Percentiles rank a stretch among this genome's conserved stretches.
These are phyloP conservation scores for Starmerella apis DNA, from an alignment of 805 yeast genomes.

Conservation along the genomic window DNA sequence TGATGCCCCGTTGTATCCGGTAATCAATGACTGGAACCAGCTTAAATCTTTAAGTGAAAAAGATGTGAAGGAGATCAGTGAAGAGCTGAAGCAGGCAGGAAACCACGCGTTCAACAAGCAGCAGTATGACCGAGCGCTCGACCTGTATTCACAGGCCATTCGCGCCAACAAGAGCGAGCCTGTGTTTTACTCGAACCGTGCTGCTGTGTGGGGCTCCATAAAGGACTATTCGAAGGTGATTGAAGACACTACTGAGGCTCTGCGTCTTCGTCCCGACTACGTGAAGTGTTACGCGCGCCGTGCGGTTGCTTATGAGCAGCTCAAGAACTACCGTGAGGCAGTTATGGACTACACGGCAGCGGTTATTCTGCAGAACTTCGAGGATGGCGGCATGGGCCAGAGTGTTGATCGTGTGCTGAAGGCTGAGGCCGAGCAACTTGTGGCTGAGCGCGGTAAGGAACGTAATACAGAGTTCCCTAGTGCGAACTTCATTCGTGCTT, in stretches of 20 bases:
- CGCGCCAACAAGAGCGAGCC: conserved; percentile 62
- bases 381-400: conserved; percentile 64
- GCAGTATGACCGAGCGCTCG: conserved; percentile 64
- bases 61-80: conserved; percentile 44
- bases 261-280: conserved; percentile 78
- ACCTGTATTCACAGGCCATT: conserved; percentile 69
- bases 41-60: conserved; percentile 23
- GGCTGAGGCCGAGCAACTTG: conserved; percentile 60
- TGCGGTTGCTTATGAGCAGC: conserved; percentile 79
- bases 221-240: conserved; percentile 73
- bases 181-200: conserved; percentile 85
- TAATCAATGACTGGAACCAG: conserved; percentile 26
- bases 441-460: conserved; percentile 44
- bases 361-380: conserved; percentile 74
- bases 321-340: conserved; percentile 71
- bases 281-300: conserved; percentile 86
- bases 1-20: conserved; percentile 31
- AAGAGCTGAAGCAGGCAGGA: conserved; percentile 80
- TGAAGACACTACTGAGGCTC: conserved; percentile 77
- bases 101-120: conserved; percentile 64
- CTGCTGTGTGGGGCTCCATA: conserved; percentile 86
- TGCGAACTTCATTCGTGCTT: conserved; percentile 63
- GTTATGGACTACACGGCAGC: conserved; percentile 85
- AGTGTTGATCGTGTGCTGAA: conserved; percentile 79
- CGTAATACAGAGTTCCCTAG: conserved; percentile 23